Percentiles rank a stretch among this genome's conserved stretches.
phyloP scores from a whole-genome alignment of 2,329 filamentous ascomycete genomes.

The Parastagonospora avenae region DNA sequence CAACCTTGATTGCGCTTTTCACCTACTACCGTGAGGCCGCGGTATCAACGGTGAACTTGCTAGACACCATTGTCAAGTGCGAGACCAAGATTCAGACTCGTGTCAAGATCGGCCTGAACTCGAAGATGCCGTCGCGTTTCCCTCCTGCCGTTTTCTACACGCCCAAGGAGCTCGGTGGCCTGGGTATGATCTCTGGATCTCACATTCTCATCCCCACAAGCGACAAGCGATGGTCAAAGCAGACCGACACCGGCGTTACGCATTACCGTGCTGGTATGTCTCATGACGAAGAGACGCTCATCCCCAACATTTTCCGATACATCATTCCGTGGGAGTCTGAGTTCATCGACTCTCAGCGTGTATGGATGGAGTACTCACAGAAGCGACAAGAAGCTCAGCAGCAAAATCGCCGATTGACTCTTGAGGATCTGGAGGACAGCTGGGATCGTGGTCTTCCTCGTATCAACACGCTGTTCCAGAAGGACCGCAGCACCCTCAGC shows the following conservation, averaged over 20 bases:
- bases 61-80: constrained; percentile 98
- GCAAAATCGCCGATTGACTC: constrained; percentile 89
- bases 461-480: constrained; percentile 99
- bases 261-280: constrained; percentile 98
- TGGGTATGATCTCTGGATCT: constrained; percentile 98
- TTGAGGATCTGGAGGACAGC: constrained; percentile 96
- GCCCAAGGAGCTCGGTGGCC: constrained; percentile 92
- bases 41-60: constrained; percentile 88
- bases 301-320: constrained; percentile 98
- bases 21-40: constrained; percentile 98
- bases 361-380: constrained; percentile 99
- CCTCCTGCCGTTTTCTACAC: constrained; percentile 98
- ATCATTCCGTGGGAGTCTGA: constrained; percentile 99
- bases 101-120: constrained; percentile 98
- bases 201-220: constrained; percentile 97
- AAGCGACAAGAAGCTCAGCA: constrained; percentile 97
- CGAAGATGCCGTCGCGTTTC: constrained; percentile 99
- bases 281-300: constrained; percentile 95
- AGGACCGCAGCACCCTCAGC: constrained; percentile 92
- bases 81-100: constrained; percentile 99
- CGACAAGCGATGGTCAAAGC: constrained; percentile 97
- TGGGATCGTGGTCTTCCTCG: constrained; percentile 97
- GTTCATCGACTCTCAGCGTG: constrained; percentile 97
- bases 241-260: constrained; percentile 95
- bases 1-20: constrained; percentile 92